These are phyloP conservation scores for Sporothrix mexicana DNA, from an alignment of 2,329 filamentous ascomycete genomes.

Conservation along the genomic window DNA sequence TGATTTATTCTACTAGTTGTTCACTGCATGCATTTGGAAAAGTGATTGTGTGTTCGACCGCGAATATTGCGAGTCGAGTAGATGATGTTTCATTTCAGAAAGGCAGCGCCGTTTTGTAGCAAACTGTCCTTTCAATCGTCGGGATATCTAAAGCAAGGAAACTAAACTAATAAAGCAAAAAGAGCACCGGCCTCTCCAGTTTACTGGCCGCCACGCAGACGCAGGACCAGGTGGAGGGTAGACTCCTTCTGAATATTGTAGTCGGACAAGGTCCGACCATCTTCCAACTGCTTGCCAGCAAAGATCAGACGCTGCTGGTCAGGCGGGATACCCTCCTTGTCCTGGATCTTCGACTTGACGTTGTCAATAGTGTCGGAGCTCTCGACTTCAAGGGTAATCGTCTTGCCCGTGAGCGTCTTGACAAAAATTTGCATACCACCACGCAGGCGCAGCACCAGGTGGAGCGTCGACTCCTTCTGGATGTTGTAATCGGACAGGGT, in stretches of 20 bases:
- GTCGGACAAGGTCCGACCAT: constrained; percentile 80
- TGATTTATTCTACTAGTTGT: not conserved
- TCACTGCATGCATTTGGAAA: not conserved
- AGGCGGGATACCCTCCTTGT: constrained; percentile 74
- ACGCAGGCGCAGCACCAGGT: constrained; percentile 79
- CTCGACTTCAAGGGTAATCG: constrained; percentile 71
- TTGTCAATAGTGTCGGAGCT: constrained; percentile 73
- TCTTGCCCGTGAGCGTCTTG: constrained; percentile 73
- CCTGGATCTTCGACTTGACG: constrained; percentile 73
- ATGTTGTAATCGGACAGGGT: constrained; percentile 97
- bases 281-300: constrained; percentile 73
- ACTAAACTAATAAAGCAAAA: not conserved
- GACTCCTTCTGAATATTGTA: constrained; percentile 88
- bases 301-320: constrained; percentile 75
- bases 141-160: constrained; percentile 30
- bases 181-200: not conserved
- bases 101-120: not conserved
- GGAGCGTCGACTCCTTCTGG: constrained; percentile 85
- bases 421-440: constrained; percentile 81
- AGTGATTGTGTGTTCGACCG: constrained; percentile 21
- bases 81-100: constrained; percentile 16
- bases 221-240: constrained; percentile 72
- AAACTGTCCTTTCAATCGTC: not conserved
- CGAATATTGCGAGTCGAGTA: constrained; percentile 1
- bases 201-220: constrained; percentile 66